A percentile compares a stretch with the other conserved stretches of the same genome.
Conservation (phyloP, 305 asterid genomes). For the Solanum hybrid region DNA sequence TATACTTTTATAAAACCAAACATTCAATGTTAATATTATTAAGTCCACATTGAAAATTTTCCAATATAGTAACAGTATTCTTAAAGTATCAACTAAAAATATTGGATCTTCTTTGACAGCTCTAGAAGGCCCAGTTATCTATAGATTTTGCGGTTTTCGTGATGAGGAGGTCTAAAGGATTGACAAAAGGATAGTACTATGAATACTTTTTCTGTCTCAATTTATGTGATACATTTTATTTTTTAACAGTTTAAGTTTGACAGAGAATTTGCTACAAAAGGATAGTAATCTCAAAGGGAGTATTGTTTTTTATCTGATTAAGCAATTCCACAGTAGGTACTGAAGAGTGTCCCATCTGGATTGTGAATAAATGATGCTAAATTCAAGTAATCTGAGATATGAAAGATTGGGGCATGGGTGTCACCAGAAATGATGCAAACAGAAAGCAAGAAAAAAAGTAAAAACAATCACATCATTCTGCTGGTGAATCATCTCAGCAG, state of each 20-base stretch:
- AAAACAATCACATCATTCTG: not conserved
- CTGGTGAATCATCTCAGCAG: not conserved
- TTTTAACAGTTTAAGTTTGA: too few relatives aligned
- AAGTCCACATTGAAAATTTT: not conserved
- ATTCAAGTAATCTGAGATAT: not conserved
- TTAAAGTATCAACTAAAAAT: not conserved
- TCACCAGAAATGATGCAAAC: conserved; percentile 5
- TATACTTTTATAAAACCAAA: not conserved
- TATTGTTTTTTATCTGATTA: not conserved
- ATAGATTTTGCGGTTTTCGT: not conserved
- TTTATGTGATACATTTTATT: not conserved
- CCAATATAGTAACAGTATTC: not conserved
- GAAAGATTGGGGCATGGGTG: not conserved
- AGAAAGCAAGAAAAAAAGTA: not conserved
- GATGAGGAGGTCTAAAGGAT: not conserved
- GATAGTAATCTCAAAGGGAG: too few relatives aligned
- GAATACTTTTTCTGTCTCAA: not conserved
- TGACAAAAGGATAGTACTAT: not conserved
- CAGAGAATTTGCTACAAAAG: too few relatives aligned
- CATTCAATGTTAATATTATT: not conserved
- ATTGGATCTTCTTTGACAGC: not conserved
- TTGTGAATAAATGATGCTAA: not conserved
- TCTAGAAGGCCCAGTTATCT: not conserved
- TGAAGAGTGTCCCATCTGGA: not conserved
- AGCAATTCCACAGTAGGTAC: not conserved